phyloP scores from a whole-genome alignment of 2,329 filamentous ascomycete species.

The Fusarium paranaense region DNA sequence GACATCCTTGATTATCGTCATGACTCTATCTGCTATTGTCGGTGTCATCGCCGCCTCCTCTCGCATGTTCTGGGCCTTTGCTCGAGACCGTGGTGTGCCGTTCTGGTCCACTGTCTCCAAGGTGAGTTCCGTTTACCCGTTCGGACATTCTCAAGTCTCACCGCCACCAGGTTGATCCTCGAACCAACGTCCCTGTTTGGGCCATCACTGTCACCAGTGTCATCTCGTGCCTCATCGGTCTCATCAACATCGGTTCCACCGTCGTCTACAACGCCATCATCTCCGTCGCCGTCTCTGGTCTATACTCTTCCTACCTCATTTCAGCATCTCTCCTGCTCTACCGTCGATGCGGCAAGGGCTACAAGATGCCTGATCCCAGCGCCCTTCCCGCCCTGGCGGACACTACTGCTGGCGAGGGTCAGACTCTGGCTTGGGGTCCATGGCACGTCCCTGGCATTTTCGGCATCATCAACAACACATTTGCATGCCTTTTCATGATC shows the following conservation, averaged over 20 bases:
- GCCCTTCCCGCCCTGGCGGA: conserved; percentile 31
- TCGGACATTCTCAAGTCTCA: rapidly evolving
- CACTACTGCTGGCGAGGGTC: conserved; percentile 24
- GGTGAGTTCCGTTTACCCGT: neutral
- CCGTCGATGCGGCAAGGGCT: conserved; percentile 36
- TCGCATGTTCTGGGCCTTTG: conserved; percentile 40
- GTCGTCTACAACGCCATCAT: conserved; percentile 41
- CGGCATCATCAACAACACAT: conserved; percentile 64
- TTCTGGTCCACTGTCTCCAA: conserved; percentile 34
- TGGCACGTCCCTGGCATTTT: conserved; percentile 63
- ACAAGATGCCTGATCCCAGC: conserved; percentile 37
- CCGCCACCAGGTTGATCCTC: conserved; percentile 26
- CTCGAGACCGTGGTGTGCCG: conserved; percentile 34
- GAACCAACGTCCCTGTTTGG: conserved; percentile 39
- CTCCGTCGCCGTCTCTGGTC: conserved; percentile 35
- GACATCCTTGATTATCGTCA: conserved; percentile 34
- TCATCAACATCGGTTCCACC: conserved; percentile 40
- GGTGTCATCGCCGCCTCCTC: conserved; percentile 41
- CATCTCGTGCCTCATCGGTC: conserved; percentile 35
- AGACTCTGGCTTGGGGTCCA: conserved; percentile 60
- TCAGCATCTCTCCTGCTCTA: conserved; percentile 38
- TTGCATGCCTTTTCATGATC: conserved; percentile 63
- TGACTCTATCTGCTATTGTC: conserved; percentile 38
- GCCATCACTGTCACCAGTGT: conserved; percentile 33
- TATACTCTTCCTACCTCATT: conserved; percentile 39